Base-by-base conservation (phyloP, 139 green algal species). In the Coelastrella sp. region DNA sequence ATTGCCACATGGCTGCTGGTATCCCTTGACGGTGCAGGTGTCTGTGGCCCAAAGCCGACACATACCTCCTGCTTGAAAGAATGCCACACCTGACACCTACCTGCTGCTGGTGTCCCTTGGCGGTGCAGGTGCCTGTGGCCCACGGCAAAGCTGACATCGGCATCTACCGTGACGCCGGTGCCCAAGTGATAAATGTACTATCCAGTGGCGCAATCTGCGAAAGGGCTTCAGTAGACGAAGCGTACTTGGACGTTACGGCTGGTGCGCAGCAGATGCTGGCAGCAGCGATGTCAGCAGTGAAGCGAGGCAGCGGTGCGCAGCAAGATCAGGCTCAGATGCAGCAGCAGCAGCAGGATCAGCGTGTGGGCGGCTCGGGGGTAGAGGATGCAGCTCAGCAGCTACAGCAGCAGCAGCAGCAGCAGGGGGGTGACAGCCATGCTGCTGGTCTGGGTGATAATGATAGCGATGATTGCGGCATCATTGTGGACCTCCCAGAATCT, bases 121-220 rank as follows among this genome's bases (percentile, higher is more conserved):
- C 61, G 22, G 83, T 96, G 17, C 94, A 95, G 89, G 97, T 98
- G n/a, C 97, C 97, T 20, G 96, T 95, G 3, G 92, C 94, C 0
- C 93, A 98, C 86, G 95, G 94, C 77, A 98, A 98, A 88, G 96
- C 97, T 10, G 97, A 98, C 90, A 92, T 98, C 8, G 96, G 92
- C 0, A 92, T 96, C 3, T 98, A 98, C 83, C 89, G 96, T 11
- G 80, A 93, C 4, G 94, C 94, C 6, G 96, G 95, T 8, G 73
- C 85, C 3, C 71, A 92, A 79, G 94, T 96, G 56, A 80, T 87
- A 47, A 58, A 60, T 83, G 54, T 83, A 22, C 47, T 78, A 17
- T 54, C 73, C 32, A n/a, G 66, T 4, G 32, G 89, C 22, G 85
- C 88, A 61, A 86, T 93, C 16, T 94, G 92, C 14, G 96, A 98